These are phyloP conservation scores for Yamadazyma triangularis DNA, from an alignment of 1,139 yeast species.

Conservation along the genomic window DNA sequence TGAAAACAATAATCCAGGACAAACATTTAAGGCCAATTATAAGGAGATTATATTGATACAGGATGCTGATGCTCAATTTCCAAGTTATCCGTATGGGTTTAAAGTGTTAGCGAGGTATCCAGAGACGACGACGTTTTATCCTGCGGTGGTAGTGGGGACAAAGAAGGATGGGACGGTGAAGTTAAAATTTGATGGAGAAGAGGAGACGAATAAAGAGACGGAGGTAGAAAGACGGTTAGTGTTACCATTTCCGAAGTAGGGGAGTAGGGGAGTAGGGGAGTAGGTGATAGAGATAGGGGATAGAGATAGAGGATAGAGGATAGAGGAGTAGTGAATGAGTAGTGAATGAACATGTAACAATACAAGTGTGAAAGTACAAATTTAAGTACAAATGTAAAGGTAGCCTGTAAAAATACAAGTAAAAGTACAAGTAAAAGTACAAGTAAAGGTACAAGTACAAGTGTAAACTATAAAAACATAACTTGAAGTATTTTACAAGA, in stretches of 20 bases:
- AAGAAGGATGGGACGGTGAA: slow-evolving; percentile 74
- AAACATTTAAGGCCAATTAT: slow-evolving; percentile 75
- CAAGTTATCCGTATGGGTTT: slow-evolving; percentile 67
- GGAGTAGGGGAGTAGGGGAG: too few species aligned
- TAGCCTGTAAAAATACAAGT: too few species aligned
- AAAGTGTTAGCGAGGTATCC: slow-evolving; percentile 93
- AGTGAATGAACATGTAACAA: too few species aligned
- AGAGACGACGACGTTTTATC: slow-evolving; percentile 94
- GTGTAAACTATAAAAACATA: too few species aligned
- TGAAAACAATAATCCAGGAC: slow-evolving; percentile 87
- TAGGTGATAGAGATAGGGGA: too few species aligned
- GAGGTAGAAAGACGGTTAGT: slow-evolving; percentile 86
- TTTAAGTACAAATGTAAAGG: too few species aligned
- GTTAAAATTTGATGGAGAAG: slow-evolving; percentile 92
- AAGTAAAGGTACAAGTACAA: too few species aligned
- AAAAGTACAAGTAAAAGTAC: too few species aligned
- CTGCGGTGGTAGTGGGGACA: slow-evolving; percentile 84
- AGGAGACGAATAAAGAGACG: slow-evolving; percentile 92
- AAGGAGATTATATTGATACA: slow-evolving; percentile 69
- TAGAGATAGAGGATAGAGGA: too few species aligned
- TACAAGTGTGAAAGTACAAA: too few species aligned
- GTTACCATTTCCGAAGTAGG: slow-evolving; percentile 70
- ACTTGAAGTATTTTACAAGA: too few species aligned
- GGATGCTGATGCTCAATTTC: slow-evolving; percentile 28
- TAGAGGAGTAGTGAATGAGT: too few species aligned